phyloP scores from a whole-genome alignment of 345 rosid genomes.

The Gossypium australe region DNA sequence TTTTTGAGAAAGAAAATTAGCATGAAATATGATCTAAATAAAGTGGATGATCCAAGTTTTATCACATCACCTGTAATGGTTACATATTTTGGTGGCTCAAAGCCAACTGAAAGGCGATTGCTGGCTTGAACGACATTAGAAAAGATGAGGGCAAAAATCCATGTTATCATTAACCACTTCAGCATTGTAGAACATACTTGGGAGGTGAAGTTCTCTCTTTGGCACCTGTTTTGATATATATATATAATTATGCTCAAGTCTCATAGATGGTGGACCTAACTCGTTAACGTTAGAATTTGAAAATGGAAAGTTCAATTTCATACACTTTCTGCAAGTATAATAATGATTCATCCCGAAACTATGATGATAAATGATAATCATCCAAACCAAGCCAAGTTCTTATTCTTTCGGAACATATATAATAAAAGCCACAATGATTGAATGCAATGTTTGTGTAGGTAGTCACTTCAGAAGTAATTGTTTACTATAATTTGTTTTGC shows the following conservation, averaged over 20 bases:
- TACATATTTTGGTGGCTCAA: slow-evolving; percentile 24
- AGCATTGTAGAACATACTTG: not conserved
- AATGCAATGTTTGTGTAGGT: not conserved
- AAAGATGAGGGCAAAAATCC: slow-evolving; percentile 23
- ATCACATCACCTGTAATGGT: slow-evolving; percentile 44
- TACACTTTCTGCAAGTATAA: not conserved
- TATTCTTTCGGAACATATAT: not conserved
- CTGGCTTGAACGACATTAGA: slow-evolving; percentile 25
- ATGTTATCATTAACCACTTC: slow-evolving; percentile 21
- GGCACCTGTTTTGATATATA: slow-evolving; percentile 8
- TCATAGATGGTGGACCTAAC: slow-evolving; percentile 24
- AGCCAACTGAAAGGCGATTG: slow-evolving; percentile 20
- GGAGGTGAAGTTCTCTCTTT: not conserved
- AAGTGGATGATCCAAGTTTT: not conserved
- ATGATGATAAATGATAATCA: not conserved
- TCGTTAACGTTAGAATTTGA: slow-evolving; percentile 15
- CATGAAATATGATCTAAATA: not conserved
- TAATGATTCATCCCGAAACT: slow-evolving; percentile 22
- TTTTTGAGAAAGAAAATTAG: too few relatives aligned
- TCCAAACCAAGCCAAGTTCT: not conserved
- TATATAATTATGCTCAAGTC: slow-evolving; percentile 11
- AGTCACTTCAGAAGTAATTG: too few relatives aligned
- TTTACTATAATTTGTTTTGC: not conserved
- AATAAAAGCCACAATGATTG: not conserved
- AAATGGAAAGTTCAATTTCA: not conserved